These are phyloP conservation scores for Clitopilus hobsonii DNA, from an alignment of 768 basidiomycete genomes.

Conservation along the genomic window DNA sequence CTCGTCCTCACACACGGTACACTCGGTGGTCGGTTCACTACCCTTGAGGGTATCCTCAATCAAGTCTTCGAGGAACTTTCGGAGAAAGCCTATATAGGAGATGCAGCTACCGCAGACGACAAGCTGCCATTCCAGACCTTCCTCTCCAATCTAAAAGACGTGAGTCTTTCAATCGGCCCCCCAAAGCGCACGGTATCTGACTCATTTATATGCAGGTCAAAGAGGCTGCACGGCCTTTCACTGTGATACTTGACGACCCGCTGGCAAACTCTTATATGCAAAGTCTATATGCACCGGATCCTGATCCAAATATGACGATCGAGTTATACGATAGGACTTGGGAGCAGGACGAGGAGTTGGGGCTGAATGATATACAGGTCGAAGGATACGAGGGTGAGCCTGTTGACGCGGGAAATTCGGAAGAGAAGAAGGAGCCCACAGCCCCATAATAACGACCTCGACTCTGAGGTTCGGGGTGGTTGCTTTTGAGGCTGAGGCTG, in stretches of 20 bases:
- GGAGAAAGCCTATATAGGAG: slow-evolving; percentile 81
- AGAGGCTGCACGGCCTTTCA: slow-evolving; percentile 75
- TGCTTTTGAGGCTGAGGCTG: no score
- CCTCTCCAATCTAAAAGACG: slow-evolving; percentile 70
- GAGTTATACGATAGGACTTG: slow-evolving; percentile 80
- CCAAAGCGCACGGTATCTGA: background rate
- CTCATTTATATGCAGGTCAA: slow-evolving; percentile 51
- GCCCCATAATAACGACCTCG: no score
- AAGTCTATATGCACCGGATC: slow-evolving; percentile 95
- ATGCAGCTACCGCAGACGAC: slow-evolving; percentile 47
- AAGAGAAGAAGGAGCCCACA: no score
- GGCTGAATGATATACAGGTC: slow-evolving; percentile 85
- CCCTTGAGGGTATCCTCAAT: slow-evolving; percentile 89
- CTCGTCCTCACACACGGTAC: slow-evolving; percentile 89
- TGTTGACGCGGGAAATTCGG: no score
- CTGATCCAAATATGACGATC: slow-evolving; percentile 88
- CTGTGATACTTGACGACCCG: slow-evolving; percentile 92
- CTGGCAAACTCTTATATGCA: slow-evolving; percentile 94
- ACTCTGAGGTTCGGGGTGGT: no score
- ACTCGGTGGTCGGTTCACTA: slow-evolving; percentile 95
- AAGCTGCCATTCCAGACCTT: slow-evolving; percentile 69
- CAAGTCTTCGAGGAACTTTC: slow-evolving; percentile 95
- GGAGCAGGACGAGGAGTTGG: slow-evolving; percentile 93
- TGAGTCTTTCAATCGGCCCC: slow-evolving; percentile 23
- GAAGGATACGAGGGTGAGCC: slow-evolving; percentile 57